Percentiles rank a stretch among this genome's conserved stretches.
phyloP scores from a whole-genome alignment of 805 yeast genomes.

The Sugiyamaella qingdaonensis region DNA sequence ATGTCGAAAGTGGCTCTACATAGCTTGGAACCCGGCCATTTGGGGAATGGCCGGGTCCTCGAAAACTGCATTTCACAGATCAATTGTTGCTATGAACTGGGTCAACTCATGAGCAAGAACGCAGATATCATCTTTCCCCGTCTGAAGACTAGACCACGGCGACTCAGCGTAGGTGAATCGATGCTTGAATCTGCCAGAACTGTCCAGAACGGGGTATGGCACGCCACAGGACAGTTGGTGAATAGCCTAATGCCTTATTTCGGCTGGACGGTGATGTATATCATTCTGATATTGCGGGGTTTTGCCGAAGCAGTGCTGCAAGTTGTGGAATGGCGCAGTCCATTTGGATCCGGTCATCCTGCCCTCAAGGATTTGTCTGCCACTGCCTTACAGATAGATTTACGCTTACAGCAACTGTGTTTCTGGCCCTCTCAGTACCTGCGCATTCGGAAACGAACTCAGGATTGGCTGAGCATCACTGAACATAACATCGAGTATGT shows the following conservation, averaged over 20 bases:
- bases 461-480: slow-evolving; percentile 38
- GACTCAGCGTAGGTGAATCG: slow-evolving; percentile 25
- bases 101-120: slow-evolving; percentile 23
- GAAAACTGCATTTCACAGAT: slow-evolving; percentile 31
- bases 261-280: slow-evolving; percentile 18
- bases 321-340: slow-evolving; percentile 27
- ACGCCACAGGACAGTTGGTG: slow-evolving; percentile 7
- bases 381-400: slow-evolving; percentile 72
- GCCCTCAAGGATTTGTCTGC: slow-evolving; percentile 45
- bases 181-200: slow-evolving; percentile 15
- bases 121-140: slow-evolving; percentile 27
- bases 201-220: slow-evolving; percentile 14
- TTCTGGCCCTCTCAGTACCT: slow-evolving; percentile 76
- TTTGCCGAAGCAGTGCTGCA: slow-evolving; percentile 30
- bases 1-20: slow-evolving; percentile 22
- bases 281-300: slow-evolving; percentile 26
- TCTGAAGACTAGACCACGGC: slow-evolving; percentile 18
- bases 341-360: slow-evolving; percentile 10
- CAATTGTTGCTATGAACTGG: slow-evolving; percentile 35
- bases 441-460: slow-evolving; percentile 43
- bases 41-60: slow-evolving; percentile 13
- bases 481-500: slow-evolving; percentile 44
- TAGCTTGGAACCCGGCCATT: neutral
- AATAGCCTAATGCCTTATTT: slow-evolving; percentile 13
- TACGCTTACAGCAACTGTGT: slow-evolving; percentile 69